Conservation (phyloP, 805 yeast species). For the Kazachstania bromeliacearum region DNA sequence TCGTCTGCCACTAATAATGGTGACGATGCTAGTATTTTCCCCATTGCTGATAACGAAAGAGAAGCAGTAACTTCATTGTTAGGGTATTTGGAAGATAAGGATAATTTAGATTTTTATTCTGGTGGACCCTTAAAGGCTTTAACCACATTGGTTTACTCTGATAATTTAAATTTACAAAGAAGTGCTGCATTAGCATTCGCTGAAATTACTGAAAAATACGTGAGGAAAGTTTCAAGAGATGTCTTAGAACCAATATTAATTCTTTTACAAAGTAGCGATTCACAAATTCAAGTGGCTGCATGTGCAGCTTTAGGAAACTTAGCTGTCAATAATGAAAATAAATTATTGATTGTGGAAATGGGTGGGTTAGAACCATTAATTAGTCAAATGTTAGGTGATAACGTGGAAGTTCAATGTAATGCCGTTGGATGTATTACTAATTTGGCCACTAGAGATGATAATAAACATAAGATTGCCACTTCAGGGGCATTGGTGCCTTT, state of each 20-base stretch:
- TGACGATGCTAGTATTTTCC: conserved; percentile 46
- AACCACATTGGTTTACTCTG: conserved; percentile 87
- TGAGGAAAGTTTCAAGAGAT: conserved; percentile 79
- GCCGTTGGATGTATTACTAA: conserved; percentile 99
- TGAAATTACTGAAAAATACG: conserved; percentile 94
- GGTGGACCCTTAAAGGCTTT: conserved; percentile 75
- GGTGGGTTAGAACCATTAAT: conserved; percentile 95
- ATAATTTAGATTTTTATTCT: conserved; percentile 77
- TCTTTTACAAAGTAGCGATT: conserved; percentile 74
- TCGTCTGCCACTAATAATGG: conserved; percentile 5
- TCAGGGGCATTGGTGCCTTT: conserved; percentile 93
- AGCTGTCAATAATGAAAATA: conserved; percentile 94
- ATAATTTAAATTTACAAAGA: conserved; percentile 87
- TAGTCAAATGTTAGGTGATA: conserved; percentile 94
- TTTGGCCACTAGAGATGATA: conserved; percentile 95
- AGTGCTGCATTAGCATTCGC: conserved; percentile 98
- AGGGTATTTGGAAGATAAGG: conserved; percentile 74
- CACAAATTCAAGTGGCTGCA: conserved; percentile 96
- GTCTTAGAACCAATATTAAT: conserved; percentile 90
- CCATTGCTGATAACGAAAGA: conserved; percentile 92
- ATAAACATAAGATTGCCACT: conserved; percentile 90
- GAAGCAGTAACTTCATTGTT: conserved; percentile 89
- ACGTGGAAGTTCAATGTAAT: conserved; percentile 96
- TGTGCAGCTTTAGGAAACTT: conserved; percentile 97
- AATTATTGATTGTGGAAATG: conserved; percentile 89